These are phyloP conservation scores for Sporobolomyces phaffii DNA, from an alignment of 768 basidiomycete genomes.

Conservation along the genomic window DNA sequence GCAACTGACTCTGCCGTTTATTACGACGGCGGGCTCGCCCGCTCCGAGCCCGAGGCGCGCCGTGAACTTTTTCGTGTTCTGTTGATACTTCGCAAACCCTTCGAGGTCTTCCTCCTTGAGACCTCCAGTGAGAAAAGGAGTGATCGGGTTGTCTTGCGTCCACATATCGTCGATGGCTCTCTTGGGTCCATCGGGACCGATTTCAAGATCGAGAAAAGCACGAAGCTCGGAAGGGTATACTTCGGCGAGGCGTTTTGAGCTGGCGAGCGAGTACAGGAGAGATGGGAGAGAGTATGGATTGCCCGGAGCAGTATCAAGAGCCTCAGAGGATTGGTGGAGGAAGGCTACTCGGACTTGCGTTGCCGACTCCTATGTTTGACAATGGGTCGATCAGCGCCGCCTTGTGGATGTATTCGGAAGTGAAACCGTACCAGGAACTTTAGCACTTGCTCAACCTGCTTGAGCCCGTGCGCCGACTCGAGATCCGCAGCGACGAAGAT, in stretches of 20 bases:
- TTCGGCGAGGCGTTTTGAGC: slow-evolving; percentile 49
- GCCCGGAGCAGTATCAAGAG: neutral
- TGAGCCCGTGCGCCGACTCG: slow-evolving; percentile 57
- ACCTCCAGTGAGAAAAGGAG: slow-evolving; percentile 30
- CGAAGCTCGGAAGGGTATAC: slow-evolving; percentile 30
- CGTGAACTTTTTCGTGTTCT: neutral
- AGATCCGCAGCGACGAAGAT: slow-evolving; percentile 70
- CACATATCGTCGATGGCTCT: slow-evolving; percentile 21
- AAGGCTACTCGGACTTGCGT: slow-evolving; percentile 47
- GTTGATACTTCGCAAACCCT: neutral
- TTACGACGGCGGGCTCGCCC: slow-evolving; percentile 60
- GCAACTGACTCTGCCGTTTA: slow-evolving; percentile 74
- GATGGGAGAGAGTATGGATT: slow-evolving; percentile 39
- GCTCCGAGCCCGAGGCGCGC: neutral
- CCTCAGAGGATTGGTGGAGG: slow-evolving; percentile 45
- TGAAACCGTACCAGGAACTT: slow-evolving; percentile 55
- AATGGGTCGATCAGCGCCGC: slow-evolving; percentile 44
- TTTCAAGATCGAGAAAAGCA: slow-evolving; percentile 17
- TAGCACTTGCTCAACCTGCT: slow-evolving; percentile 61
- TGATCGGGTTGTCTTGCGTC: slow-evolving; percentile 26
- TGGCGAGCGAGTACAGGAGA: slow-evolving; percentile 54
- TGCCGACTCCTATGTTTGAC: slow-evolving; percentile 41
- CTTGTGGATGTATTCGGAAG: neutral
- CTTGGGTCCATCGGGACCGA: slow-evolving; percentile 3
- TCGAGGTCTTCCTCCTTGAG: slow-evolving; percentile 8